Percentiles rank a stretch among this genome's conserved stretches.
Evolutionary conservation across 352 stramenopile genomes (phyloP).

Genomic region (Phytophthora cactorum): DNA sequence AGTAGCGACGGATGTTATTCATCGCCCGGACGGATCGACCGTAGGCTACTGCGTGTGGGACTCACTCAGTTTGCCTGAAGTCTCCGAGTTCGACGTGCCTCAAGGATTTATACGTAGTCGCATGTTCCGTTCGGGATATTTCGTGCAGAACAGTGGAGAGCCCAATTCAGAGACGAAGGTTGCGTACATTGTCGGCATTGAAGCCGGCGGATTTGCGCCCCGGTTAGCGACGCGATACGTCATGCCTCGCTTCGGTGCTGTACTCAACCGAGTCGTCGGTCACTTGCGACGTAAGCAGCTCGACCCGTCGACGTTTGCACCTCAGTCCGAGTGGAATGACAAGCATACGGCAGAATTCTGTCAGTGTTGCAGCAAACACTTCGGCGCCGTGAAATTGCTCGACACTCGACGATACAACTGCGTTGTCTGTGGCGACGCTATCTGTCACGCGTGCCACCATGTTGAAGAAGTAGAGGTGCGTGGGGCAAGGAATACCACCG

Average conservation of each 20-base stretch:
- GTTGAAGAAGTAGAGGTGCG: constrained; percentile 42
- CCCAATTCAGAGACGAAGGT: constrained; percentile 34
- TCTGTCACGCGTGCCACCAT: constrained; percentile 49
- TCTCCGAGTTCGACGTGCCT: constrained; percentile 43
- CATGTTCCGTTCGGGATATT: constrained; percentile 49
- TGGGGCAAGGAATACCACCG: constrained; percentile 33
- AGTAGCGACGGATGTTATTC: constrained; percentile 46
- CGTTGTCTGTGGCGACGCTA: constrained; percentile 48
- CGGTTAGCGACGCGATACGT: constrained; percentile 37
- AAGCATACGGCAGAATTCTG: constrained; percentile 38
- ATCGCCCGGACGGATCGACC: constrained; percentile 41
- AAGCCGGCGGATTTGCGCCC: constrained; percentile 38
- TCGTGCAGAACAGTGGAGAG: constrained; percentile 42
- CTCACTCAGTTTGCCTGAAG: constrained; percentile 44
- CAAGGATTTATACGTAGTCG: constrained; percentile 43
- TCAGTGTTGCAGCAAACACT: constrained; percentile 46
- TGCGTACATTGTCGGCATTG: constrained; percentile 45
- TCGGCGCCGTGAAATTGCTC: constrained; percentile 30
- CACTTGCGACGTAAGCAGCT: constrained; percentile 35
- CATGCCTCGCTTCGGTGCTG: constrained; percentile 43
- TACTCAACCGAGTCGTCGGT: constrained; percentile 36
- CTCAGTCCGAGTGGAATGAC: constrained; percentile 40
- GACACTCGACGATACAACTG: constrained; percentile 50
- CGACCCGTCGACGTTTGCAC: constrained; percentile 35
- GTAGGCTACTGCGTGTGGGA: constrained; percentile 57